Evolutionary conservation across 2,329 filamentous ascomycete species (phyloP).

Genomic region (Didymella pomorum): DNA sequence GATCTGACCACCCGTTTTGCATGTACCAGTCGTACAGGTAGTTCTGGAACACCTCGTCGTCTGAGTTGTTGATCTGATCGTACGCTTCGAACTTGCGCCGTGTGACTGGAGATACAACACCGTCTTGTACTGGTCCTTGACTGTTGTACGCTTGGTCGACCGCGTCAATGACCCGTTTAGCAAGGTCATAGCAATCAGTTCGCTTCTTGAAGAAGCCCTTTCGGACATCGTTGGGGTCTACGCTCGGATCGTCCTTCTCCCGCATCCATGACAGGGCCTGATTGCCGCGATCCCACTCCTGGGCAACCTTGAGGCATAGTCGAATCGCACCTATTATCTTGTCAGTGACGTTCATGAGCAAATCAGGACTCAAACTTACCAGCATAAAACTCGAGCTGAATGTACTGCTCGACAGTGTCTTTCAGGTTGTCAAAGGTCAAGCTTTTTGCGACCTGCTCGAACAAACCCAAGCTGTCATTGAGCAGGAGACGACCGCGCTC

Average conservation of each 20-base stretch:
- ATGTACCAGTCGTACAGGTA: conserved; percentile 99
- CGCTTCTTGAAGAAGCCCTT: conserved; percentile 73
- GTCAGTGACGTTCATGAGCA: background rate
- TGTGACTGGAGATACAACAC: conserved; percentile 75
- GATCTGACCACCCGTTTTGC: conserved; percentile 80
- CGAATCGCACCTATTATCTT: conserved; percentile 73
- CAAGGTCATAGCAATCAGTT: conserved; percentile 82
- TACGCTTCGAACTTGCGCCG: conserved; percentile 89
- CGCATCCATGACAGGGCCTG: conserved; percentile 85
- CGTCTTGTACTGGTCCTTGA: conserved; percentile 78
- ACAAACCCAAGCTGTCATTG: conserved; percentile 87
- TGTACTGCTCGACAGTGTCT: conserved; percentile 80
- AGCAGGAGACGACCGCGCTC: conserved; percentile 80
- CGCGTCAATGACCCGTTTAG: conserved; percentile 79
- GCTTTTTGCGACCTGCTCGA: conserved; percentile 85
- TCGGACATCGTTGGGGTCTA: conserved; percentile 73
- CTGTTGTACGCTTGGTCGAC: conserved; percentile 75
- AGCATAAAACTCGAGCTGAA: conserved; percentile 85
- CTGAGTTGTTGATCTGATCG: conserved; percentile 83
- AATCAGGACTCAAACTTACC: conserved; percentile 48
- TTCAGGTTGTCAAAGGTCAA: conserved; percentile 82
- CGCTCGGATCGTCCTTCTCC: conserved; percentile 77
- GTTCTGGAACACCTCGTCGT: conserved; percentile 93
- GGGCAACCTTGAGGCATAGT: conserved; percentile 82
- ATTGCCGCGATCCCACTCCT: conserved; percentile 86